Evolutionary conservation across 495 filamentous ascomycete genomes (phyloP).

Genomic region (Hamigera avellanea): DNA sequence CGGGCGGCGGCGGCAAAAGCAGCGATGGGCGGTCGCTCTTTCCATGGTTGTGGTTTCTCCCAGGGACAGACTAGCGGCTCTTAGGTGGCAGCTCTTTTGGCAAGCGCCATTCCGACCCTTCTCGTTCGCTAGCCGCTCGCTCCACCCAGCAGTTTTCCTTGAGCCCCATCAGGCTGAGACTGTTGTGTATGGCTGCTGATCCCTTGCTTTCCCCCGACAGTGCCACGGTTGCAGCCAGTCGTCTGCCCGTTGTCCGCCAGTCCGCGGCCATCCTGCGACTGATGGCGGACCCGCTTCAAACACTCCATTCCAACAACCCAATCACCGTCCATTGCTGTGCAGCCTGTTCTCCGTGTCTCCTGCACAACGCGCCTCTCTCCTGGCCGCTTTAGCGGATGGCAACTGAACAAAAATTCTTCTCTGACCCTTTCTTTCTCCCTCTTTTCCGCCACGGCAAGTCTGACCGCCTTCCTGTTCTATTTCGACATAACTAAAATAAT

Average conservation of each 20-base stretch:
- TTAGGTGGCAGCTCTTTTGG: too few relatives aligned
- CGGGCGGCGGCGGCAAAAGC: slow-evolving; percentile 33
- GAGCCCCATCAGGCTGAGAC: slow-evolving; percentile 8
- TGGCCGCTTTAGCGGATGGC: slow-evolving; percentile 30
- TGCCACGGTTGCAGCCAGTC: slow-evolving; percentile 23
- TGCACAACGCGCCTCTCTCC: slow-evolving; percentile 21
- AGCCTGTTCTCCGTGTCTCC: slow-evolving; percentile 15
- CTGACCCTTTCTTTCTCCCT: slow-evolving; percentile 10
- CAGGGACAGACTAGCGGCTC: slow-evolving; percentile 14
- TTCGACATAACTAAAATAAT: too few relatives aligned
- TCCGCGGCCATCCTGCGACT: slow-evolving; percentile 23
- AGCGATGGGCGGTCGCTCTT: slow-evolving; percentile 19
- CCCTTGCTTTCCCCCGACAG: slow-evolving; percentile 20
- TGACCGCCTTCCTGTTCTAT: too few relatives aligned
- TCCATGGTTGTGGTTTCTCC: slow-evolving; percentile 17
- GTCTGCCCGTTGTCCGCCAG: slow-evolving; percentile 13
- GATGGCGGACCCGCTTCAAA: slow-evolving; percentile 12
- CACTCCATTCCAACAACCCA: slow-evolving; percentile 10
- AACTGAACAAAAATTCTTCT: slow-evolving; percentile 33
- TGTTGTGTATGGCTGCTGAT: slow-evolving; percentile 15
- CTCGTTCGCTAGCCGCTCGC: slow-evolving; percentile 14
- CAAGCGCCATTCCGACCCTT: slow-evolving; percentile 8
- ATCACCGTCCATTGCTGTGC: slow-evolving; percentile 14
- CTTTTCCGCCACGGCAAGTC: too few relatives aligned
- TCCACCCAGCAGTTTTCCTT: slow-evolving; percentile 13